These are phyloP conservation scores for Candida nemodendra DNA, from an alignment of 805 yeast species.

Conservation along the genomic window DNA sequence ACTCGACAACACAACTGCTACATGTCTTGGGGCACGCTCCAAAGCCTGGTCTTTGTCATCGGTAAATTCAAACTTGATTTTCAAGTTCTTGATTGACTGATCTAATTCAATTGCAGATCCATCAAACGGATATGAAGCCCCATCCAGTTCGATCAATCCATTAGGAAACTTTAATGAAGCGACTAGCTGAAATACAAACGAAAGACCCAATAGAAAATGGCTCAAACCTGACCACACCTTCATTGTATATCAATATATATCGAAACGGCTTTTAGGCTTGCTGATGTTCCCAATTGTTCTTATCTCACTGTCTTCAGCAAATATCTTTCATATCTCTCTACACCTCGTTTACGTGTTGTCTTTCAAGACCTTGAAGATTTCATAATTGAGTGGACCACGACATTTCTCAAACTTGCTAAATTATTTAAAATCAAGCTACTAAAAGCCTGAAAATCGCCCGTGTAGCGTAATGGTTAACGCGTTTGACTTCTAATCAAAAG, in stretches of 20 bases:
- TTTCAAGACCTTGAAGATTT: slow-evolving; percentile 2
- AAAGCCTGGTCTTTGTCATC: slow-evolving; percentile 6
- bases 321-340: no score
- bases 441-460: slow-evolving; percentile 38
- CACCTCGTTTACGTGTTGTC: no score
- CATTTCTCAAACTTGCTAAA: no score
- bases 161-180: neutral
- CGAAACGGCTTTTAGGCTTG: no score
- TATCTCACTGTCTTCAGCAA: no score
- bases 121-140: slow-evolving; percentile 3
- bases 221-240: neutral
- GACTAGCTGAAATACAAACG: neutral
- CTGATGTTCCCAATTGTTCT: no score
- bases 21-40: slow-evolving; percentile 24
- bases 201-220: neutral
- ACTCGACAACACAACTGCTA: slow-evolving; percentile 22
- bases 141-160: slow-evolving; percentile 13
- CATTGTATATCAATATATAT: no score
- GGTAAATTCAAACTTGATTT: slow-evolving; percentile 18
- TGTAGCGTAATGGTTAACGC: slow-evolving; percentile 68
- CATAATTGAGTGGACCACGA: neutral
- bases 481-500: slow-evolving; percentile 65
- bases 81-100: slow-evolving; percentile 4
- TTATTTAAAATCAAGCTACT: no score
- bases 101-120: slow-evolving; percentile 9